Evolutionary conservation across 176 grass and related monocot species (phyloP).

Genomic region (Musa schizocarpa): DNA sequence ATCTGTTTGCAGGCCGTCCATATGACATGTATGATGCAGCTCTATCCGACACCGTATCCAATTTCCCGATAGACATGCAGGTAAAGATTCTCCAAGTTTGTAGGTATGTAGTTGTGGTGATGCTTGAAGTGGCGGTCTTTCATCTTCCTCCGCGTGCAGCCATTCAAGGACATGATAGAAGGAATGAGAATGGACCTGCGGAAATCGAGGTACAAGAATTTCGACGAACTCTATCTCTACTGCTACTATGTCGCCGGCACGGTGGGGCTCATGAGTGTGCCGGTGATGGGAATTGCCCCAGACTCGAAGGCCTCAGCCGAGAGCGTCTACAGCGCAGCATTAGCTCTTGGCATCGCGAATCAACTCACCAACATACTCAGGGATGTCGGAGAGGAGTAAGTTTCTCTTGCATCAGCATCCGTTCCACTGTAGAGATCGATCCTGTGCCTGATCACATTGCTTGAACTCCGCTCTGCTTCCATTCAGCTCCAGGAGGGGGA

Average conservation of each 20-base stretch:
- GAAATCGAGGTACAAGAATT: conserved; percentile 81
- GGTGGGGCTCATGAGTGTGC: conserved; percentile 91
- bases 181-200: conserved; percentile 90
- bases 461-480: conserved; percentile 28
- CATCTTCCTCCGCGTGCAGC: conserved; percentile 23
- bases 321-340: conserved; percentile 70
- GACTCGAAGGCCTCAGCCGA: conserved; percentile 63
- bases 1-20: conserved; percentile 66
- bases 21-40: conserved; percentile 89
- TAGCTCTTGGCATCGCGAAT: conserved; percentile 88
- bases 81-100: conserved; percentile 19
- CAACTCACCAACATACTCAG: conserved; percentile 97
- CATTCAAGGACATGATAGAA: conserved; percentile 96
- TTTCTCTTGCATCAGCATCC: background rate
- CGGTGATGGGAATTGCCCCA: conserved; percentile 81
- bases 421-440: no score
- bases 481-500: conserved; percentile 78
- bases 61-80: conserved; percentile 87
- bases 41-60: conserved; percentile 57
- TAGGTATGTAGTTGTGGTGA: background rate
- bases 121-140: background rate
- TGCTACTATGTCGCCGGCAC: conserved; percentile 96
- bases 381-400: conserved; percentile 96
- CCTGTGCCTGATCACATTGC: background rate
- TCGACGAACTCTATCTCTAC: conserved; percentile 94